Evolutionary conservation across 306 rosid species (phyloP).

Genomic region (Ormosia semicastrata): DNA sequence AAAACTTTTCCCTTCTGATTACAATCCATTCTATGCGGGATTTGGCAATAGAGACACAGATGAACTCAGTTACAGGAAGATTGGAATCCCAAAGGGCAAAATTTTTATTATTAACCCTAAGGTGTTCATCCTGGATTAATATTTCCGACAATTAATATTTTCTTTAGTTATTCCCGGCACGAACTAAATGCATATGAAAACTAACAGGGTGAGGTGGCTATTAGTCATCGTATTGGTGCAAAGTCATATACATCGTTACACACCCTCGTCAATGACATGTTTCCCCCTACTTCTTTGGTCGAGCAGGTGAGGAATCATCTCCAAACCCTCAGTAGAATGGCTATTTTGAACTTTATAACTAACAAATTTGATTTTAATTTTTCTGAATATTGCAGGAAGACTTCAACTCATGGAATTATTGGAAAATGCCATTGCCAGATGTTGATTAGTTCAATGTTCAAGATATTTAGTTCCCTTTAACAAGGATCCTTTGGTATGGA

Average conservation of each 20-base stretch:
- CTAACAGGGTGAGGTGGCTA: slow-evolving; percentile 94
- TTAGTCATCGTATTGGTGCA: slow-evolving; percentile 77
- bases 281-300: slow-evolving; percentile 84
- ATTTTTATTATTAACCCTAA: slow-evolving; percentile 97
- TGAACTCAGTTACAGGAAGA: slow-evolving; percentile 90
- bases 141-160: background rate
- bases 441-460: slow-evolving; percentile 33
- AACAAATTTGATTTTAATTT: slow-evolving; percentile 2
- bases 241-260: slow-evolving; percentile 94
- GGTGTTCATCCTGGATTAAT: slow-evolving; percentile 47
- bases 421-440: slow-evolving; percentile 80
- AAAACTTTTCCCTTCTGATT: slow-evolving; percentile 86
- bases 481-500: slow-evolving; percentile 10
- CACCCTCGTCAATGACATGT: slow-evolving; percentile 97
- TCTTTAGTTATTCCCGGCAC: background rate
- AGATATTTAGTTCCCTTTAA: slow-evolving; percentile 12
- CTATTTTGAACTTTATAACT: background rate
- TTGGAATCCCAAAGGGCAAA: slow-evolving; percentile 97
- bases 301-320: slow-evolving; percentile 71
- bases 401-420: slow-evolving; percentile 88
- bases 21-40: slow-evolving; percentile 96
- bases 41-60: slow-evolving; percentile 98
- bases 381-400: slow-evolving; percentile 67
- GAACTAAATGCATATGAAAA: background rate
- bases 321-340: background rate